Percentiles rank a stretch among this genome's conserved stretches.
phyloP scores from a whole-genome alignment of 2,329 filamentous ascomycete species.

The Cercospora citrullina region DNA sequence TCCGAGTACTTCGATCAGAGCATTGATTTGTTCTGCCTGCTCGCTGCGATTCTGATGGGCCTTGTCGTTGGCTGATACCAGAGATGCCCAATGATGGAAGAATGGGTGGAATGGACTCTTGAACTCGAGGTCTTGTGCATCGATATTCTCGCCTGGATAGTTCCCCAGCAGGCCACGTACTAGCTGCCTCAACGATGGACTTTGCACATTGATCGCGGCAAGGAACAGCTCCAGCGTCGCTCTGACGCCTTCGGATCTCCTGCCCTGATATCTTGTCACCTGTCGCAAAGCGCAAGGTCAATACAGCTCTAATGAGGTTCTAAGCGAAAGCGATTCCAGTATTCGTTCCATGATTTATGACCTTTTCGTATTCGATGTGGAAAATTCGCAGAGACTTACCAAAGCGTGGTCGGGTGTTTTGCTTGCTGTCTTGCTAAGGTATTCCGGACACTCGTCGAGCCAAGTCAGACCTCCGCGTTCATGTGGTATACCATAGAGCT shows the following conservation, averaged over 20 bases:
- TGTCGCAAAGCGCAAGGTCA: neutral
- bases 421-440: slow-evolving; percentile 8
- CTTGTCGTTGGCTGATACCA: slow-evolving; percentile 15
- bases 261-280: slow-evolving; percentile 16
- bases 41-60: slow-evolving; percentile 10
- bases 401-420: slow-evolving; percentile 17
- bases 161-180: slow-evolving; percentile 15
- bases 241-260: slow-evolving; percentile 14
- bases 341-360: neutral
- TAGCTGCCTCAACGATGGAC: slow-evolving; percentile 18
- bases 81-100: slow-evolving; percentile 20
- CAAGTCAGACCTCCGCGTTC: slow-evolving; percentile 21
- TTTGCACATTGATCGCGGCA: slow-evolving; percentile 21
- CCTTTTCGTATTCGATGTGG: neutral
- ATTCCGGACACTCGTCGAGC: slow-evolving; percentile 20
- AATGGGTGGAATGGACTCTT: slow-evolving; percentile 22
- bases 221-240: slow-evolving; percentile 13
- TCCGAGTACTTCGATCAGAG: slow-evolving; percentile 14
- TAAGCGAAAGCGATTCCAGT: neutral
- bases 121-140: slow-evolving; percentile 21
- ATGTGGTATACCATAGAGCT: slow-evolving; percentile 21
- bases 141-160: slow-evolving; percentile 24
- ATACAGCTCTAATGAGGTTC: neutral
- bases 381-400: neutral
- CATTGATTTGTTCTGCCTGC: slow-evolving; percentile 12